Conservation (phyloP, 495 filamentous ascomycete species). For the Thermothielavioides terrestris region DNA sequence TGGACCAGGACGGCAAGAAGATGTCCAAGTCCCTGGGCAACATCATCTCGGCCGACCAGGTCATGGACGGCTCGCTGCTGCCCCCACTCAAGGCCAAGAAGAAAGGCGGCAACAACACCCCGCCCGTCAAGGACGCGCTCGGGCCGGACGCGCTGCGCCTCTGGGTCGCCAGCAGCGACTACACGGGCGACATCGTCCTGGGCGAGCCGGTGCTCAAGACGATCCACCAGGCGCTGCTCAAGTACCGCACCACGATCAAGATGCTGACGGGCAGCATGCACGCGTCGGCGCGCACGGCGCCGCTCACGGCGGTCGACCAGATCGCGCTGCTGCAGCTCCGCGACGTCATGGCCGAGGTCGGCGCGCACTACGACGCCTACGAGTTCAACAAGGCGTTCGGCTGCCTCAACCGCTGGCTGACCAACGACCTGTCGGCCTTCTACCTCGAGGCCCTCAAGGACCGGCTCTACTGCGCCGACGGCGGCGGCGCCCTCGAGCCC, state of each 20-base stretch:
- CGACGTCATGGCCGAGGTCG: conserved; percentile 50
- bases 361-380: conserved; percentile 54
- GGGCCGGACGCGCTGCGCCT: conserved; percentile 82
- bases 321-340: conserved; percentile 70
- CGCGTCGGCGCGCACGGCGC: conserved; percentile 42
- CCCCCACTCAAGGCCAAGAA: conserved; percentile 38
- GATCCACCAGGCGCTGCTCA: conserved; percentile 66
- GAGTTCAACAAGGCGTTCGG: conserved; percentile 76
- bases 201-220: conserved; percentile 63
- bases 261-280: conserved; percentile 75
- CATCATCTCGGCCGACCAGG: conserved; percentile 66
- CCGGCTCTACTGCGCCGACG: conserved; percentile 69
- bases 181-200: conserved; percentile 76
- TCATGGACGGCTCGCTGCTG: conserved; percentile 68
- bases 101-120: conserved; percentile 12
- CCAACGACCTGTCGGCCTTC: conserved; percentile 76
- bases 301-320: conserved; percentile 51
- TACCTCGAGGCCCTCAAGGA: conserved; percentile 93
- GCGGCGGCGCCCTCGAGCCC: conserved; percentile 56
- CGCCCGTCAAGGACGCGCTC: conserved; percentile 31
- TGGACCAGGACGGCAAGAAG: conserved; percentile 82
- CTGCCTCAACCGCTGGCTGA: conserved; percentile 68
- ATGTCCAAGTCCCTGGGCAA: conserved; percentile 99
- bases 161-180: conserved; percentile 88
- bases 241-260: conserved; percentile 79